Percentiles rank a stretch among this genome's conserved stretches.
These are phyloP conservation scores for Colletotrichum horii DNA, from an alignment of 2,329 filamentous ascomycete species.

Conservation along the genomic window DNA sequence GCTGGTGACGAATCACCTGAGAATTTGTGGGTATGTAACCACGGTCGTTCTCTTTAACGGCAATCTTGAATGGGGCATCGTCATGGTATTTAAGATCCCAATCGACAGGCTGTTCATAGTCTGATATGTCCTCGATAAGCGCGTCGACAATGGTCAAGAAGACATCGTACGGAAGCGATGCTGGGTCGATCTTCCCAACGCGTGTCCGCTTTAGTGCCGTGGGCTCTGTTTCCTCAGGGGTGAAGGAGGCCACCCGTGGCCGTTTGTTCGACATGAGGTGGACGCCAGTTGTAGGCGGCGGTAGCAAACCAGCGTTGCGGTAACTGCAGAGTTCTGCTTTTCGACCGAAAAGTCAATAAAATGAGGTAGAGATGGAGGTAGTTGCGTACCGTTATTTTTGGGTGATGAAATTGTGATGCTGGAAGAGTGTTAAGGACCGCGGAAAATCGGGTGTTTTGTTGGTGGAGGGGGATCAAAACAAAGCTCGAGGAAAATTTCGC, in stretches of 20 bases:
- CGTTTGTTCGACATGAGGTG: not conserved
- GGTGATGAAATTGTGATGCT: not conserved
- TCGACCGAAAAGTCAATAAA: not conserved
- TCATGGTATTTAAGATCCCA: not conserved
- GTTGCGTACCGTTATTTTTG: not conserved
- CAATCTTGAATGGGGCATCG: not conserved
- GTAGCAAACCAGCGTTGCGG: not conserved
- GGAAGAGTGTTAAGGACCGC: fast-evolving
- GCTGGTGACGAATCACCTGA: not conserved
- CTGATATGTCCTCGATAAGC: not conserved
- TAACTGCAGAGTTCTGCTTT: not conserved
- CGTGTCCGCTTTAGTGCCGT: not conserved
- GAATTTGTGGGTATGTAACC: no score
- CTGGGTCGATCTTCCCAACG: not conserved
- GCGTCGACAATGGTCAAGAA: not conserved
- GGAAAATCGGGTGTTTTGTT: not conserved
- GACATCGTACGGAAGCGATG: not conserved
- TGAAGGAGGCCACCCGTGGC: not conserved
- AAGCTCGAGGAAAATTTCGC: not conserved
- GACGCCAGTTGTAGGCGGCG: not conserved
- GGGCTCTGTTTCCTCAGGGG: not conserved
- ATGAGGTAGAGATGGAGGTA: not conserved
- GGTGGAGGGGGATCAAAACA: not conserved
- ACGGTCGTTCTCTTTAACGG: not conserved
- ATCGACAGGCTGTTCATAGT: not conserved